Percentiles rank a stretch among this genome's conserved stretches.
These are phyloP conservation scores for Xanthoconium separans DNA, from an alignment of 1,284 basidiomycete species.

Conservation along the genomic window DNA sequence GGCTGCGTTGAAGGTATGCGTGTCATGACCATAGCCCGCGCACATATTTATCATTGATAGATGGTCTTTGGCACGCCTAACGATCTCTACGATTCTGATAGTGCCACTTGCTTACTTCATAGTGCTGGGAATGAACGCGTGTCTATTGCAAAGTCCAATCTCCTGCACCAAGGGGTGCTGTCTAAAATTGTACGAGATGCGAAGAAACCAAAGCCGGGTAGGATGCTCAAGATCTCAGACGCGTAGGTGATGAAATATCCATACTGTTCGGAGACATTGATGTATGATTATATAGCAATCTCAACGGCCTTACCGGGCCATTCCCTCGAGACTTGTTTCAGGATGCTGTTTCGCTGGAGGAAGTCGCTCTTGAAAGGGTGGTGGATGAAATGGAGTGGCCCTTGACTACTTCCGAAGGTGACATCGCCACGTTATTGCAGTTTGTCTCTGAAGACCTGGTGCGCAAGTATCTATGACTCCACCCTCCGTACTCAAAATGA, in stretches of 20 bases:
- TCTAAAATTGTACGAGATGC: conserved; percentile 67
- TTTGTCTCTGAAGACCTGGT: conserved; percentile 71
- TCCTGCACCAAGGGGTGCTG: conserved; percentile 60
- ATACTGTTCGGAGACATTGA: conserved; percentile 5
- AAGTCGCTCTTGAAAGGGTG: conserved; percentile 46
- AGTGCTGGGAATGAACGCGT: conserved; percentile 53
- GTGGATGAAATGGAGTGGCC: conserved; percentile 70
- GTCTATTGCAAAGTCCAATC: conserved; percentile 52
- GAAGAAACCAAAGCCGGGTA: conserved; percentile 59
- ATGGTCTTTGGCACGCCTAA: conserved; percentile 74
- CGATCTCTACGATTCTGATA: conserved; percentile 61
- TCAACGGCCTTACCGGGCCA: conserved; percentile 65
- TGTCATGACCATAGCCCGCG: neutral
- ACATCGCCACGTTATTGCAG: conserved; percentile 68
- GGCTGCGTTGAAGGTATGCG: conserved; percentile 63
- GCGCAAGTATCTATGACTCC: conserved; percentile 5
- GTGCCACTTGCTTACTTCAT: conserved; percentile 56
- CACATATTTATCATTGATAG: conserved; percentile 38
- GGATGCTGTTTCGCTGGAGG: conserved; percentile 66
- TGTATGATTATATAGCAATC: conserved; percentile 40
- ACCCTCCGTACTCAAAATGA: neutral
- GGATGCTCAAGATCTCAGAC: conserved; percentile 74
- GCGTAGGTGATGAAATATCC: conserved; percentile 36
- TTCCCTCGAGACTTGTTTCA: conserved; percentile 62
- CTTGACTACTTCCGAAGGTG: conserved; percentile 69